These are phyloP conservation scores for Talaromyces rugulosus DNA, from an alignment of 2,329 filamentous ascomycete genomes.

Conservation along the genomic window DNA sequence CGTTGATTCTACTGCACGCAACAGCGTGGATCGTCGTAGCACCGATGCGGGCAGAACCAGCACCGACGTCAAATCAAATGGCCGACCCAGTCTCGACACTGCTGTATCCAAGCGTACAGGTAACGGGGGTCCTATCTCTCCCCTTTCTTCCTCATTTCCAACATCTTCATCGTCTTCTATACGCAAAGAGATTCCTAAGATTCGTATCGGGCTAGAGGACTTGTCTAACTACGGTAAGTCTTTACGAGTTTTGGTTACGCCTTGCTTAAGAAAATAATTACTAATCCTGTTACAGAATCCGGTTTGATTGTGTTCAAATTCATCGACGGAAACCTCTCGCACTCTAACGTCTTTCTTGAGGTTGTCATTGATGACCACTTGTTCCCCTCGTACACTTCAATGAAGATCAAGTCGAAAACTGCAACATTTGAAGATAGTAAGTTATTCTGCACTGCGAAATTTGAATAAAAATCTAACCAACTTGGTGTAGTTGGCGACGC, in stretches of 20 bases:
- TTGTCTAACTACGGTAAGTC: constrained; percentile 67
- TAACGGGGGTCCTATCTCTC: constrained; percentile 33
- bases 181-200: constrained; percentile 60
- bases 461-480: not conserved
- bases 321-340: constrained; percentile 79
- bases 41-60: not conserved
- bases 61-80: constrained; percentile 18
- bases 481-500: constrained; percentile 67
- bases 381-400: constrained; percentile 81
- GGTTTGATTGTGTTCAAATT: constrained; percentile 93
- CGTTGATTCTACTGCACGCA: constrained; percentile 23
- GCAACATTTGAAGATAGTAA: constrained; percentile 77
- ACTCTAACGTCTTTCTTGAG: constrained; percentile 73
- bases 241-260: not conserved
- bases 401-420: constrained; percentile 64
- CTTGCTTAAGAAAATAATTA: not conserved
- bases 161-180: constrained; percentile 16
- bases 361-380: constrained; percentile 92
- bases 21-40: constrained; percentile 12
- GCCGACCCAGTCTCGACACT: constrained; percentile 29
- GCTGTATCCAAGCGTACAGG: constrained; percentile 31
- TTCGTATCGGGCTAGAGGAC: constrained; percentile 74
- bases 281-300: constrained; percentile 60
- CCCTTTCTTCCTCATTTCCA: constrained; percentile 33
- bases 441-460: constrained; percentile 16